Evolutionary conservation across 129 eudicot genomes (phyloP).

Genomic region (Escallonia rubra): DNA sequence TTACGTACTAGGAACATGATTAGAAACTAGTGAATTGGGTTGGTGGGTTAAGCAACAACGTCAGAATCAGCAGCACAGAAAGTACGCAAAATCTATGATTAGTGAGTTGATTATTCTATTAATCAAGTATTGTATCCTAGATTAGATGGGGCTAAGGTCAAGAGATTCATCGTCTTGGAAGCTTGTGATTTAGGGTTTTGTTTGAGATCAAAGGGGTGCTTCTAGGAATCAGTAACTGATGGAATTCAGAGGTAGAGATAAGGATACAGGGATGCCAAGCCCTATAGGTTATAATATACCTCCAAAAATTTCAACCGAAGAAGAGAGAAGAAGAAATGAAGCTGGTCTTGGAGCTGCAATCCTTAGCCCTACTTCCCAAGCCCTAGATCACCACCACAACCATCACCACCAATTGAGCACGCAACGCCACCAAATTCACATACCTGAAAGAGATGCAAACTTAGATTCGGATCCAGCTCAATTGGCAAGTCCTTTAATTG

Average conservation of each 20-base stretch:
- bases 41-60: slow-evolving; percentile 19
- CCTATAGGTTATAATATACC: slow-evolving; percentile 21
- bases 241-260: slow-evolving; percentile 47
- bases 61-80: slow-evolving; percentile 12
- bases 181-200: neutral
- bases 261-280: slow-evolving; percentile 8
- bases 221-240: slow-evolving; percentile 21
- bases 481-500: neutral
- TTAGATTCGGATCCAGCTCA: slow-evolving; percentile 51
- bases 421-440: slow-evolving; percentile 12
- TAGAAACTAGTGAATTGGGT: slow-evolving; percentile 3
- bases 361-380: slow-evolving; percentile 26
- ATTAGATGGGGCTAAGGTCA: neutral
- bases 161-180: neutral
- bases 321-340: slow-evolving; percentile 8
- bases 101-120: neutral
- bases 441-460: slow-evolving; percentile 15
- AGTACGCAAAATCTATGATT: neutral
- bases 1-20: slow-evolving; percentile 10
- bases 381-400: slow-evolving; percentile 37
- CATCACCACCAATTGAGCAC: slow-evolving; percentile 25
- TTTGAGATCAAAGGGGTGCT: slow-evolving; percentile 8
- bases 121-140: neutral
- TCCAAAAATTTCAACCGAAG: slow-evolving; percentile 20
- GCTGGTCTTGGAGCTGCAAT: slow-evolving; percentile 18